Conservation (phyloP, 169 alveolate species). For the Theileria parva region DNA sequence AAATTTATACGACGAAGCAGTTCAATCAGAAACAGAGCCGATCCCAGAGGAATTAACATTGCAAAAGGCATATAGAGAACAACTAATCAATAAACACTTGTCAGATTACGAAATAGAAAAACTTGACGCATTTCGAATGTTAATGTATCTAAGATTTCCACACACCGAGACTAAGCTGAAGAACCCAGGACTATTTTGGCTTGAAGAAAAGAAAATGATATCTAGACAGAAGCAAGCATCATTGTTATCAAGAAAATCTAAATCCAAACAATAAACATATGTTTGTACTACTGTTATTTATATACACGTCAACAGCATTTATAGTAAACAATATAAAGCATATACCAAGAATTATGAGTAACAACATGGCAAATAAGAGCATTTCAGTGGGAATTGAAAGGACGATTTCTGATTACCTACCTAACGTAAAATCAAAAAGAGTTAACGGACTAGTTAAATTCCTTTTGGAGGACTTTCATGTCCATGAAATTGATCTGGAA, state of each 20-base stretch:
- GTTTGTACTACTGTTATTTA: slow-evolving; percentile 2
- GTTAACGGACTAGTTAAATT: slow-evolving; percentile 47
- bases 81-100: slow-evolving; percentile 46
- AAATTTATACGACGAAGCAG: slow-evolving; percentile 67
- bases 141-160: slow-evolving; percentile 73
- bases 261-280: slow-evolving; percentile 37
- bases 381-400: slow-evolving; percentile 38
- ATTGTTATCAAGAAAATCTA: slow-evolving; percentile 64
- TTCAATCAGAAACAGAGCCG: slow-evolving; percentile 53
- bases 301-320: neutral
- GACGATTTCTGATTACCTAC: slow-evolving; percentile 48
- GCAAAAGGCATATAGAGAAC: slow-evolving; percentile 62
- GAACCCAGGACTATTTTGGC: slow-evolving; percentile 76
- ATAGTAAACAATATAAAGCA: neutral
- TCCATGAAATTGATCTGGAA: slow-evolving; percentile 51
- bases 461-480: slow-evolving; percentile 54
- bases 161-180: slow-evolving; percentile 66
- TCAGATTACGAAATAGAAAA: slow-evolving; percentile 65
- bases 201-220: slow-evolving; percentile 74
- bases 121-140: slow-evolving; percentile 69
- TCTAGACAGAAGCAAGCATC: slow-evolving; percentile 77
- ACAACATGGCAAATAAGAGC: neutral
- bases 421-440: slow-evolving; percentile 34
- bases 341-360: neutral
- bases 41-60: slow-evolving; percentile 61